Base-by-base conservation (phyloP, 2,329 filamentous ascomycete species). In the Aspergillus piperis region DNA sequence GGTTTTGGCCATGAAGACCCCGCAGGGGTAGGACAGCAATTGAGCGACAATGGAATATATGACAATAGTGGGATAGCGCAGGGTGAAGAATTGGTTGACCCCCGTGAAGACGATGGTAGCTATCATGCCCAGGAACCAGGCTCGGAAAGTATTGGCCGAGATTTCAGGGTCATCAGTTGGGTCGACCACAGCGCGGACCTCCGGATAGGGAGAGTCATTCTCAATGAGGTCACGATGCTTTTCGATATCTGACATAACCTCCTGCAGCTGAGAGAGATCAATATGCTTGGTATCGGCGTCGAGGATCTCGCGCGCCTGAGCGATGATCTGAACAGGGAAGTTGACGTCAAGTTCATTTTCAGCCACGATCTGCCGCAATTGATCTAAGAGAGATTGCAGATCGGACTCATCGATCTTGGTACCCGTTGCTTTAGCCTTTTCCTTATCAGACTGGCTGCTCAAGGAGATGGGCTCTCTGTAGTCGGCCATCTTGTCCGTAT, bases 121-220 rank as follows among this genome's bases (percentile, higher is more conserved):
- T 2, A 76, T 67, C 42, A 81, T 71, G 1, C 79, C 79, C 0
- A 81, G 65, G 17, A 76, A 61, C 79, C 79, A 81, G n/a, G 74
- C 78, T 41, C 67, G 64, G 42, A 69, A 64, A n/a, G 66, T 69
- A 36, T 66, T 68, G 38, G 61, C 58, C 13, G 67, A 60, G 25
- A 61, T 15, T 8, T 52, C 59, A 30, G 62, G 62, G 23, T 69
- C 66, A 38, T 66, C 67, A 3, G 60, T 53, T 7, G 59, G 53
- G 21, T 54, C 54, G 10, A 66, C 60, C 17, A 57, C 61, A 23
- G 67, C 67, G 27, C 62, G 63, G 5, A 69, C 66, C 49, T 68
- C 64, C 2, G 61, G 50, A 23, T 68, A 67, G 5, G 65, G 62
- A 2, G 53, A 57, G 48, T 60, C 44, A 21, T 57, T 50, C 17